Evolutionary conservation across 768 basidiomycete species (phyloP), one percentile per base, ranked within the genome.

Genomic region (Multifurca ochricompacta): DNA sequence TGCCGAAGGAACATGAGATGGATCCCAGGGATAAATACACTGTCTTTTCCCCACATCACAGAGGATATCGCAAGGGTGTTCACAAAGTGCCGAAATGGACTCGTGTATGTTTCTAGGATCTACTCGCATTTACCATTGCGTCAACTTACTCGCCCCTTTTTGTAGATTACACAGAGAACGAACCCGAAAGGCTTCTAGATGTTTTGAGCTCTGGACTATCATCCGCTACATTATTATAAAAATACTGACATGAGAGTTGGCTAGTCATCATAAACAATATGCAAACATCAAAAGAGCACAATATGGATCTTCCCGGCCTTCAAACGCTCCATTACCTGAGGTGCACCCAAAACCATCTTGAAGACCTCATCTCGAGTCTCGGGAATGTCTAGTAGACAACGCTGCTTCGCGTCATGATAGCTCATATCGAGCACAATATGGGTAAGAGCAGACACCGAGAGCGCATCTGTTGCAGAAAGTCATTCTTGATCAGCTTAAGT

Each of bases 51-150:
- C 74, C 79, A 4, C 81, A 78, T 36, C 72, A 73, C 1, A 74
- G 69, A 54, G 87, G 89, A 6, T 99, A 95, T 69, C 75, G 95
- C 40, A 97, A 97, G 64, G 88, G 91, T 23, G 91, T 96, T 45
- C 94, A 98, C 72, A 94, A 94, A 65, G 88, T 95, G 25, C 94
- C 94, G n/a, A 95, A 96, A 66, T 97, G 86, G 82, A 96, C 94
- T 46, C 78, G 91, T 70, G 93, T 94, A 61, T 56, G 86, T 72
- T 25, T 14, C 3, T 13, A 23, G 1, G 9, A 10, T 9, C 21
- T 19, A 28, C 48, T 19, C 4, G 43, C 27, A 16, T 43, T n/a
- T 23, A 6, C 14, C 13, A 23, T 41, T 31, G 4, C 8, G 13
- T 28, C 25, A 11, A 48, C 42, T 6, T 13, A 25, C 14, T 27